A percentile compares a stretch with the other conserved stretches of the same genome.
These are phyloP conservation scores for Blastomyces emzantsi DNA, from an alignment of 2,329 filamentous ascomycete genomes.

Conservation along the genomic window DNA sequence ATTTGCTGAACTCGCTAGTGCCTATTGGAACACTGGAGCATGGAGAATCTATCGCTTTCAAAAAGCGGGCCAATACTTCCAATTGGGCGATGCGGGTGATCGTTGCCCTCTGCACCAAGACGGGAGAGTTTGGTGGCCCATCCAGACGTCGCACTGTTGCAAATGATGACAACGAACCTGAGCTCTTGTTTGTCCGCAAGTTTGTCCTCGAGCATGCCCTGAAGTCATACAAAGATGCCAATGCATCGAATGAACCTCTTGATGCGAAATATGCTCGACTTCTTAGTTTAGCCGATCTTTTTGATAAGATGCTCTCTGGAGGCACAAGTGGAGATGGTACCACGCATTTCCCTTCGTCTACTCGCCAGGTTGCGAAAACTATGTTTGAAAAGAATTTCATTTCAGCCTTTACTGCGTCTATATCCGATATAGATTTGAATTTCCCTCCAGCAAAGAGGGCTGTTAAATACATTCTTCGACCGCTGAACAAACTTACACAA, in stretches of 20 bases:
- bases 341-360: conserved; percentile 47
- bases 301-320: conserved; percentile 82
- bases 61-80: conserved; percentile 80
- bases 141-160: conserved; percentile 44
- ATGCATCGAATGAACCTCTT: conserved; percentile 64
- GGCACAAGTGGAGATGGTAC: conserved; percentile 55
- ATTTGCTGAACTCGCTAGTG: conserved; percentile 73
- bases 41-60: conserved; percentile 63
- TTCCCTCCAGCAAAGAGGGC: conserved; percentile 88
- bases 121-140: conserved; percentile 59
- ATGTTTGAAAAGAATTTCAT: conserved; percentile 99
- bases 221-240: conserved; percentile 84
- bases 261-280: conserved; percentile 83
- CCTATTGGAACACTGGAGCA: conserved; percentile 58
- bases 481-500: conserved; percentile 76
- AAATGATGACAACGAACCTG: conserved; percentile 35
- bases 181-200: conserved; percentile 78
- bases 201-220: conserved; percentile 92
- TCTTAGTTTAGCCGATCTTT: conserved; percentile 79
- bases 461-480: conserved; percentile 91
- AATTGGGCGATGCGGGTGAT: conserved; percentile 78
- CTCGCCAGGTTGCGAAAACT: conserved; percentile 76
- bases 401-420: conserved; percentile 75
- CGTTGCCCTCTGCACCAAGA: conserved; percentile 79
- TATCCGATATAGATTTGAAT: conserved; percentile 91